phyloP scores from a whole-genome alignment of 345 rosid genomes.

The Populus tremula region DNA sequence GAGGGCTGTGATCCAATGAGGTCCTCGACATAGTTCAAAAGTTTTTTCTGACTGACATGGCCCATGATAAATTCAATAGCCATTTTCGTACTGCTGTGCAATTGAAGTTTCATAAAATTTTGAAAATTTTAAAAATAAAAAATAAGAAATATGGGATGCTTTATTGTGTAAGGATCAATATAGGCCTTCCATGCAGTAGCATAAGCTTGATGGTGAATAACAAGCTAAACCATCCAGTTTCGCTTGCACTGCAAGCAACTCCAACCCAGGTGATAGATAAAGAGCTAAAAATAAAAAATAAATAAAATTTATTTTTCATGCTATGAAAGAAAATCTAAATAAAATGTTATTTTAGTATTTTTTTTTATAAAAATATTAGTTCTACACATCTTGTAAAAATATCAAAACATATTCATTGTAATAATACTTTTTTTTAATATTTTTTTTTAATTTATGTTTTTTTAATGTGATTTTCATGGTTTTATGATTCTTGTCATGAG shows the following conservation, averaged over 20 bases:
- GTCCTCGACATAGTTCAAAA: slow-evolving; percentile 32
- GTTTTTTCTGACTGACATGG: slow-evolving; percentile 24
- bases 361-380: too few species aligned
- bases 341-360: too few species aligned
- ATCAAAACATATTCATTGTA: too few species aligned
- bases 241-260: not conserved
- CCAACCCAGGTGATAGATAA: too few species aligned
- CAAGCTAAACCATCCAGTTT: not conserved
- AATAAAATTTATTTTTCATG: too few species aligned
- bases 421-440: too few species aligned
- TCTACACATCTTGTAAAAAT: too few species aligned
- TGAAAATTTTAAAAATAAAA: too few species aligned
- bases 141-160: not conserved
- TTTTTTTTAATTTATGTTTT: too few species aligned
- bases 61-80: not conserved
- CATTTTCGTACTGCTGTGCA: not conserved
- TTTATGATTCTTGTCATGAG: accelerated
- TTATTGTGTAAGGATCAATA: not conserved
- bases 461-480: accelerated
- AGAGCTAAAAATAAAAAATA: too few species aligned
- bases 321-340: too few species aligned
- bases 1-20: slow-evolving; percentile 27
- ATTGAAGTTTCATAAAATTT: too few species aligned
- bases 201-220: not conserved
- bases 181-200: not conserved